A percentile compares a stretch with the other conserved stretches of the same genome.
Conservation (phyloP, 352 stramenopile genomes). For the Aphanomyces cochlioides region DNA sequence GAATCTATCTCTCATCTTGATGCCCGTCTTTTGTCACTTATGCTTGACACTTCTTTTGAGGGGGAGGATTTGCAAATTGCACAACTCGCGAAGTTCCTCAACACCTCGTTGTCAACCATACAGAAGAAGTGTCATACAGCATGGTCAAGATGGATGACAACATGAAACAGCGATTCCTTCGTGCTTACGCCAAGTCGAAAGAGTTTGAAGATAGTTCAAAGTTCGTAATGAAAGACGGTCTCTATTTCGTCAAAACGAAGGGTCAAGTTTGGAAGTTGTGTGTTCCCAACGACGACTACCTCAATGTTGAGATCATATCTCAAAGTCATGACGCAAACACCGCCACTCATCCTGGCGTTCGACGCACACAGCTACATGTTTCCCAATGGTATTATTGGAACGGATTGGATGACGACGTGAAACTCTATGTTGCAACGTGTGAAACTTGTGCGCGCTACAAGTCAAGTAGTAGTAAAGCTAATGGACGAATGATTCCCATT, state of each 20-base stretch:
- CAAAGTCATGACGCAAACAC: too few species aligned
- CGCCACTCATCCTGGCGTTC: too few species aligned
- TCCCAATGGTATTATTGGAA: constrained; percentile 31
- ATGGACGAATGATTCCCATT: constrained; percentile 27
- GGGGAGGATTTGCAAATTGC: background rate
- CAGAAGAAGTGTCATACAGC: background rate
- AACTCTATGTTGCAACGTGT: constrained; percentile 29
- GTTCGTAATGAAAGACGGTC: too few species aligned
- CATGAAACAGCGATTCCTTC: background rate
- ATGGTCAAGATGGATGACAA: background rate
- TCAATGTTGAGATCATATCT: too few species aligned
- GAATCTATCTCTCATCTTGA: background rate
- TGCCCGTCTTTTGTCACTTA: background rate
- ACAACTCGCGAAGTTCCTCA: background rate
- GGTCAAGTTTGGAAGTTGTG: too few species aligned
- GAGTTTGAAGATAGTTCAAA: too few species aligned
- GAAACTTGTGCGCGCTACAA: constrained; percentile 31
- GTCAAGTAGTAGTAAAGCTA: constrained; percentile 21
- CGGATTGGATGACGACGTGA: constrained; percentile 21
- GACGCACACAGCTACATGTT: constrained; percentile 16
- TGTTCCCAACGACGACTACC: too few species aligned
- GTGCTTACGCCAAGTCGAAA: background rate
- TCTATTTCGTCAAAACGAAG: too few species aligned
- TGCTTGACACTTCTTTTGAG: background rate
- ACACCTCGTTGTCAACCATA: constrained; percentile 7